Conservation (phyloP, 192 early-diverging fungal species). For the Entophlyctis luteolus region DNA sequence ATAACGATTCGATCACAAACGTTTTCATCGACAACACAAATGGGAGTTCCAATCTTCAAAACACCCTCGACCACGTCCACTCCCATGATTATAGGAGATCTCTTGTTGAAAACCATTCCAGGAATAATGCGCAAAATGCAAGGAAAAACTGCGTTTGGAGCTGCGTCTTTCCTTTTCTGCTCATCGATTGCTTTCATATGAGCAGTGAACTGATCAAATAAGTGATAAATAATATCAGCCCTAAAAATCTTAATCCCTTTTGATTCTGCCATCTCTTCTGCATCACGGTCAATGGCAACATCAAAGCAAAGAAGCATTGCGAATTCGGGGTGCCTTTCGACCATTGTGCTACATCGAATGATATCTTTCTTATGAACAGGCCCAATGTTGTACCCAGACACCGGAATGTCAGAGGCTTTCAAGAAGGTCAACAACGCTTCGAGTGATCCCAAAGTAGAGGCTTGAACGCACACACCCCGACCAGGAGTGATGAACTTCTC, state of each 20-base stretch:
- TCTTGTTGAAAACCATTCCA: conserved; percentile 89
- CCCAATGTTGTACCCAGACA: conserved; percentile 94
- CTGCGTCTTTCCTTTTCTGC: conserved; percentile 81
- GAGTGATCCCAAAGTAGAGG: conserved; percentile 94
- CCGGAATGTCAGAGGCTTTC: conserved; percentile 86
- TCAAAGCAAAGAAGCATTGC: conserved; percentile 56
- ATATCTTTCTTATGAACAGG: conserved; percentile 98
- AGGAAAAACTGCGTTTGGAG: conserved; percentile 94
- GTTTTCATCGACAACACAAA: conserved; percentile 77
- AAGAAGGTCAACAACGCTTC: conserved; percentile 95
- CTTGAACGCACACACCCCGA: conserved; percentile 95
- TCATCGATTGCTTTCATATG: conserved; percentile 77
- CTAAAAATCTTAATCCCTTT: conserved; percentile 87
- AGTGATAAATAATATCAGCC: conserved; percentile 98
- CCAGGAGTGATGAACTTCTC: conserved; percentile 77
- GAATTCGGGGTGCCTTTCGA: conserved; percentile 82
- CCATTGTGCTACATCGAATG: conserved; percentile 83
- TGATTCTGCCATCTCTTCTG: conserved; percentile 85
- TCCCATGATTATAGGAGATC: conserved; percentile 91
- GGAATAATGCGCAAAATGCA: conserved; percentile 84
- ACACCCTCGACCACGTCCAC: conserved; percentile 91
- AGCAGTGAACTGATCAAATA: conserved; percentile 89
- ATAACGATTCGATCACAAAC: conserved; percentile 60
- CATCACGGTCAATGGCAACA: conserved; percentile 70
- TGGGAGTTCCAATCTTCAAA: conserved; percentile 83